Evolutionary conservation across 2,329 filamentous ascomycete genomes (phyloP).

Genomic region (Hymenoscyphus albidus): DNA sequence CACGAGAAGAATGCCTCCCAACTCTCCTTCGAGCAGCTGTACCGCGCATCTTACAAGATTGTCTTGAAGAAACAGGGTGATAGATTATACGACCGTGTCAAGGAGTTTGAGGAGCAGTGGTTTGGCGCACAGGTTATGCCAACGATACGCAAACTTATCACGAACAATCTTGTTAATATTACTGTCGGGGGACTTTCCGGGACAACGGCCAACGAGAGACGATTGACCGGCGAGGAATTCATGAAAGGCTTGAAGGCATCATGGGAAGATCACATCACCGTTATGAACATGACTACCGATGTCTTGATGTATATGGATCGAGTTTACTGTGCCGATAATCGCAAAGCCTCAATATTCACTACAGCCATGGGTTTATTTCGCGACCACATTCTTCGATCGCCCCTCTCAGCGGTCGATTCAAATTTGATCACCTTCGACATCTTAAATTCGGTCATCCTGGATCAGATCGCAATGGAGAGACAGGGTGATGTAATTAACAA

Average conservation of each 20-base stretch:
- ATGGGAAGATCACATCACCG: slow-evolving; percentile 87
- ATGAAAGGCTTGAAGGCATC: slow-evolving; percentile 69
- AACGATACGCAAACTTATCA: slow-evolving; percentile 67
- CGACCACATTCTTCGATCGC: slow-evolving; percentile 72
- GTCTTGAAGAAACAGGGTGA: slow-evolving; percentile 85
- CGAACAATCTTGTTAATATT: slow-evolving; percentile 59
- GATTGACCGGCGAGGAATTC: slow-evolving; percentile 78
- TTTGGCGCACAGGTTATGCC: slow-evolving; percentile 70
- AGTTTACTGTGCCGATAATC: slow-evolving; percentile 70
- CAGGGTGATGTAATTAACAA: slow-evolving; percentile 87
- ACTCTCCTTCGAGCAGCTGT: slow-evolving; percentile 92
- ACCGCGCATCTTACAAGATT: slow-evolving; percentile 90
- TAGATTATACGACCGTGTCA: slow-evolving; percentile 75
- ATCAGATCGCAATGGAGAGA: slow-evolving; percentile 89
- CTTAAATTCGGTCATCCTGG: slow-evolving; percentile 76
- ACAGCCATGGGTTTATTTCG: slow-evolving; percentile 84
- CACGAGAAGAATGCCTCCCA: slow-evolving; percentile 86
- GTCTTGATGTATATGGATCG: slow-evolving; percentile 98
- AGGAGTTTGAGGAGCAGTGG: slow-evolving; percentile 77
- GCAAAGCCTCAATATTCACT: slow-evolving; percentile 74
- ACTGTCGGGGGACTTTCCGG: slow-evolving; percentile 53
- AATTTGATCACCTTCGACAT: slow-evolving; percentile 63
- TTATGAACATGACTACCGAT: slow-evolving; percentile 95
- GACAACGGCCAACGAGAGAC: slow-evolving; percentile 71
- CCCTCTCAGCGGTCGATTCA: slow-evolving; percentile 42